Evolutionary conservation across 1,284 basidiomycete species (phyloP).

Genomic region (Mycosarcoma maydis): DNA sequence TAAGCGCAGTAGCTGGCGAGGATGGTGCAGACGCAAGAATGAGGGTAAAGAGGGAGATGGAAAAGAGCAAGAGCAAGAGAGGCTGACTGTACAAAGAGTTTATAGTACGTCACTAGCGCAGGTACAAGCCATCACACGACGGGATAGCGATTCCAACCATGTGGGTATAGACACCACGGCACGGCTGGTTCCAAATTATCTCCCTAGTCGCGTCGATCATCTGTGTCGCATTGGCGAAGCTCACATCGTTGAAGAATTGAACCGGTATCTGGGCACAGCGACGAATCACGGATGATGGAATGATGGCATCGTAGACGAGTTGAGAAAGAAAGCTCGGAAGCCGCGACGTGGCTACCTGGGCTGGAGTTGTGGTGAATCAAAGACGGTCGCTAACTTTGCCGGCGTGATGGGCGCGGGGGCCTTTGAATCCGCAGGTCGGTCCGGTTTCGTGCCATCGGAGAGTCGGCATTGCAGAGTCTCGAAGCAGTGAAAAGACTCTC

Average conservation of each 20-base stretch:
- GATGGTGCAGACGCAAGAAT: background rate
- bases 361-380: too few species aligned
- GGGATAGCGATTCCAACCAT: background rate
- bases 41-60: background rate
- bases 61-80: background rate
- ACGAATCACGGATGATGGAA: too few species aligned
- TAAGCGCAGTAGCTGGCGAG: too few species aligned
- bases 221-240: slow-evolving; percentile 6
- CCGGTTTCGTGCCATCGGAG: background rate
- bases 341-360: too few species aligned
- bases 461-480: background rate
- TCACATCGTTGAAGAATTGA: slow-evolving; percentile 4
- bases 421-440: background rate
- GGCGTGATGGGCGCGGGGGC: too few species aligned
- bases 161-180: background rate
- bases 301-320: too few species aligned
- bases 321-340: too few species aligned
- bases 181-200: background rate
- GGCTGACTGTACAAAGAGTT: background rate
- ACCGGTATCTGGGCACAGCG: background rate
- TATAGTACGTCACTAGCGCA: background rate
- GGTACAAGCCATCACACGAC: background rate
- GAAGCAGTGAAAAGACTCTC: background rate
- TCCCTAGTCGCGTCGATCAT: slow-evolving; percentile 17
- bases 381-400: too few species aligned